Conservation (phyloP, 306 rosid genomes). For the Amphicarpaea edgeworthii region DNA sequence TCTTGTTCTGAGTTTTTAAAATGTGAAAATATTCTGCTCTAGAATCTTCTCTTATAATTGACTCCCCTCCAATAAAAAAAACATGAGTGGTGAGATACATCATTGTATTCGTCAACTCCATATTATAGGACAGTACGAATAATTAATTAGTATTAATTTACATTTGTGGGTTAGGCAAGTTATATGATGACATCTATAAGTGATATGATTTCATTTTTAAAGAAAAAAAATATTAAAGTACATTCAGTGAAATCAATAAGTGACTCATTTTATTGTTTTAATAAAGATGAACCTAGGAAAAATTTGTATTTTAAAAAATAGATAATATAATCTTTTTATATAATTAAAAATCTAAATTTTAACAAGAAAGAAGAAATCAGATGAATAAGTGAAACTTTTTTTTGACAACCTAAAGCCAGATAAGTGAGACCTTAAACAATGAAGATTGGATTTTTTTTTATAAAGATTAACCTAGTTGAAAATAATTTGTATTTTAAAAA, state of each 20-base stretch:
- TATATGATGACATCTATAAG: not conserved
- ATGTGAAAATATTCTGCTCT: constrained; percentile 18
- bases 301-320: no score
- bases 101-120: not conserved
- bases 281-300: no score
- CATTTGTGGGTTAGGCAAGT: constrained; percentile 30
- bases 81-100: constrained; percentile 12
- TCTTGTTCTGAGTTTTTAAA: not conserved
- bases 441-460: no score
- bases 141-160: constrained; percentile 5
- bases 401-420: no score
- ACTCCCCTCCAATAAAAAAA: constrained; percentile 15
- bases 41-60: constrained; percentile 25
- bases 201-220: not conserved
- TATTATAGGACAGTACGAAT: constrained; percentile 15
- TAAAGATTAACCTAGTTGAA: no score
- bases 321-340: no score
- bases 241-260: not conserved
- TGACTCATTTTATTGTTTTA: not conserved
- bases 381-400: no score
- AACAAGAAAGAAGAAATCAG: no score
- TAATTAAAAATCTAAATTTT: no score
- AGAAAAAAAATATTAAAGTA: not conserved
- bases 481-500: no score
- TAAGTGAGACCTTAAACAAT: no score